These are phyloP conservation scores for Cryptococcus sp. DNA, from an alignment of 1,284 basidiomycete species.

Conservation along the genomic window DNA sequence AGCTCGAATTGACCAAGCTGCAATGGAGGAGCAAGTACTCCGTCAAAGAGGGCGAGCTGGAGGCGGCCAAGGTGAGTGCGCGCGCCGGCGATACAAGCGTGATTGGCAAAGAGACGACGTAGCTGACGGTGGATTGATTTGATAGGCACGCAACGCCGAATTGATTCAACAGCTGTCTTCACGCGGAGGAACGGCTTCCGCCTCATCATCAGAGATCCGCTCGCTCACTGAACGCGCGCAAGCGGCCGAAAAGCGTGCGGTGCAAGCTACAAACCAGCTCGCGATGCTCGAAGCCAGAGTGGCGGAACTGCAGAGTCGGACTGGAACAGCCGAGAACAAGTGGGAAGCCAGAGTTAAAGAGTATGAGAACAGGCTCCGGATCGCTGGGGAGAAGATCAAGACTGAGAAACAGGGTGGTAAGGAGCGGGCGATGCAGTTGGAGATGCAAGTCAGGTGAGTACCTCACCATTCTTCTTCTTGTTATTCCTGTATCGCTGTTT, in stretches of 20 bases:
- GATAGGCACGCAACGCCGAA: constrained; percentile 71
- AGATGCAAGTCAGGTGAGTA: constrained; percentile 50
- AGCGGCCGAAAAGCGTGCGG: constrained; percentile 78
- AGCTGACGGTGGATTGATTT: too few species aligned
- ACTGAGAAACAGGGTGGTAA: constrained; percentile 92
- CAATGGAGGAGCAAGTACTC: constrained; percentile 81
- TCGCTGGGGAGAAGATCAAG: constrained; percentile 92
- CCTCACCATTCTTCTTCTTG: neutral
- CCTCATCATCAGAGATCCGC: constrained; percentile 59
- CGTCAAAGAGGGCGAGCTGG: constrained; percentile 84
- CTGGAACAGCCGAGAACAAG: constrained; percentile 69
- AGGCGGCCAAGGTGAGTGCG: constrained; percentile 69
- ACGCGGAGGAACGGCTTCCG: constrained; percentile 64
- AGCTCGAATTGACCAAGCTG: constrained; percentile 77
- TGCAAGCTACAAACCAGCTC: constrained; percentile 79
- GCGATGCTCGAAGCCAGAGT: constrained; percentile 79
- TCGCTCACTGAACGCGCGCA: constrained; percentile 70
- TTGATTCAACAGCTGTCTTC: constrained; percentile 71
- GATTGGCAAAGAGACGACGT: neutral
- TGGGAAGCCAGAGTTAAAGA: constrained; percentile 93
- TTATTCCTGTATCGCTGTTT: neutral
- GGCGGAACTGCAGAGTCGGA: constrained; percentile 69
- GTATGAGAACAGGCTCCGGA: constrained; percentile 78
- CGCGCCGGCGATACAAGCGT: neutral
- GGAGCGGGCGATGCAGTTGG: constrained; percentile 63